Evolutionary conservation across 495 filamentous ascomycete species (phyloP).

Genomic region (Penicillium samsonianum): DNA sequence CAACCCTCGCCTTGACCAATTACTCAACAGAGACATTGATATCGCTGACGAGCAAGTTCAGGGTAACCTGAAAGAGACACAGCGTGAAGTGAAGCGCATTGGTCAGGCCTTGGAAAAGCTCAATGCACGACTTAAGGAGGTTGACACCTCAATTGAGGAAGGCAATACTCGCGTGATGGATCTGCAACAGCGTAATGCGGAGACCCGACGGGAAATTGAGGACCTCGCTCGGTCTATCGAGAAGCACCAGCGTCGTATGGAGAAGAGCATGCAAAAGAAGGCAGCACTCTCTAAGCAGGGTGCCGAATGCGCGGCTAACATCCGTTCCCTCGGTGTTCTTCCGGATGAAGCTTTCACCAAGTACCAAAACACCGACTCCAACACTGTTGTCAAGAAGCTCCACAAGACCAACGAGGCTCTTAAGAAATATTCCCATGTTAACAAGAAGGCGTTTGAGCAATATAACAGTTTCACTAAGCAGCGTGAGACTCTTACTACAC

Average conservation of each 20-base stretch:
- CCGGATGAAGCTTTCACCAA: conserved; percentile 94
- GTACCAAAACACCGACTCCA: conserved; percentile 77
- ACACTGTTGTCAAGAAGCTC: conserved; percentile 78
- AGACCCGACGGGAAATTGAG: conserved; percentile 68
- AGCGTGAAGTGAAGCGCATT: conserved; percentile 78
- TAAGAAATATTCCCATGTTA: conserved; percentile 96
- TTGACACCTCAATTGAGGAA: conserved; percentile 71
- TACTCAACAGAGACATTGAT: conserved; percentile 76
- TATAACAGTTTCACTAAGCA: conserved; percentile 96
- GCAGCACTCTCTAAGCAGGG: conserved; percentile 73
- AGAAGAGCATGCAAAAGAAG: conserved; percentile 86
- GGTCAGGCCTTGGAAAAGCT: conserved; percentile 62
- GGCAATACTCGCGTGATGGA: conserved; percentile 58
- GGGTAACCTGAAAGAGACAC: conserved; percentile 74
- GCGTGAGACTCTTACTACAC: conserved; percentile 76
- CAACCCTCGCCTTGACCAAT: conserved; percentile 80
- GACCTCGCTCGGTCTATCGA: conserved; percentile 81
- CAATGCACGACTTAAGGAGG: conserved; percentile 65
- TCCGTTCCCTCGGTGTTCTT: conserved; percentile 88
- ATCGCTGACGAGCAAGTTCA: conserved; percentile 58
- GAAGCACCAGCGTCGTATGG: conserved; percentile 85
- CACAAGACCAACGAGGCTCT: conserved; percentile 91
- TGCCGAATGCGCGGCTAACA: conserved; percentile 78
- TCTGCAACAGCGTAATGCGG: conserved; percentile 62
- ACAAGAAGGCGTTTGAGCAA: conserved; percentile 99